Evolutionary conservation across 192 early-diverging fungal species (phyloP).

Genomic region (Linnemannia hyalina): DNA sequence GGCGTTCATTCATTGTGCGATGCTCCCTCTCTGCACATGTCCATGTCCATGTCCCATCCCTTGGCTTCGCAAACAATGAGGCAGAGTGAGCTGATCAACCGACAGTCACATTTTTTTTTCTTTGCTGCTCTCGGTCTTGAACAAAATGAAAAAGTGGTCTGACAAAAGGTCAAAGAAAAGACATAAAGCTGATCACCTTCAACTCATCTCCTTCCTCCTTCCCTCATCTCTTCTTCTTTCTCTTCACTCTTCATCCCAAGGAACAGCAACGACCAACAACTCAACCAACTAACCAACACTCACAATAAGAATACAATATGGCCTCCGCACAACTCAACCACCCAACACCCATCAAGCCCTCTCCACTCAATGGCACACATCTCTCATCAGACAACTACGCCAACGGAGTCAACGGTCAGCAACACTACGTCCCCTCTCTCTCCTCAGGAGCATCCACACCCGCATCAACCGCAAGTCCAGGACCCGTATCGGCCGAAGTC

Average conservation of each 20-base stretch:
- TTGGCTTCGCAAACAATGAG: too few species aligned
- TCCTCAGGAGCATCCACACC: slow-evolving; percentile 37
- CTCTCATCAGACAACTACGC: slow-evolving; percentile 1
- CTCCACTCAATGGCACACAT: slow-evolving; percentile 17
- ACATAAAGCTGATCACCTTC: background rate
- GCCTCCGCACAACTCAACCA: slow-evolving; percentile 20
- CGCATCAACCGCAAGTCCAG: slow-evolving; percentile 35
- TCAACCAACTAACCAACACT: background rate
- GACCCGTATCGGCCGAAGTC: slow-evolving; percentile 65
- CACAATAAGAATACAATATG: background rate
- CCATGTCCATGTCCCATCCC: too few species aligned
- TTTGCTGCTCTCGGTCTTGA: too few species aligned
- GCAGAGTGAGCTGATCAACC: too few species aligned
- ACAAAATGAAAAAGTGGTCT: too few species aligned
- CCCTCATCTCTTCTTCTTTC: background rate
- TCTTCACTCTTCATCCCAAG: slow-evolving; percentile 8
- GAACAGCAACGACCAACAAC: background rate
- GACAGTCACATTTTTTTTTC: too few species aligned
- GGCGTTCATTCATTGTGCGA: too few species aligned
- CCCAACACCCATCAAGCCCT: slow-evolving; percentile 29
- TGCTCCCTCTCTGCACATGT: too few species aligned
- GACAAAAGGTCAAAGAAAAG: too few species aligned
- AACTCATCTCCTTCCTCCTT: background rate
- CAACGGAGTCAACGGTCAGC: slow-evolving; percentile 11
- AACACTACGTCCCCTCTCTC: slow-evolving; percentile 6